Conservation (phyloP, 345 rosid genomes). For the Citrus reticulata region DNA sequence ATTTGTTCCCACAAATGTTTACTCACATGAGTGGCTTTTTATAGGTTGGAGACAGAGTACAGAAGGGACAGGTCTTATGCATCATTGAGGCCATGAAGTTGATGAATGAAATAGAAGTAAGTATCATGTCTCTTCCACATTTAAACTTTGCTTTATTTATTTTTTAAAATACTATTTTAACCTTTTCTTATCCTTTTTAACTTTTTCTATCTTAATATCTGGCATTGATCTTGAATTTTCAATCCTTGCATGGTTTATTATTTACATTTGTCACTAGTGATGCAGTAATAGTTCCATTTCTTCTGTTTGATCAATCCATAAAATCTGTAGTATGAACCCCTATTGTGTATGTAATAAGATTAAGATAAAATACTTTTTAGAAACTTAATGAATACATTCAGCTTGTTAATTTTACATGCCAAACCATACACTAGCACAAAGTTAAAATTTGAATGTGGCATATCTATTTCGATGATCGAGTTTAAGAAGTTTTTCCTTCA, state of each 20-base stretch:
- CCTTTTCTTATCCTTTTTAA: neutral
- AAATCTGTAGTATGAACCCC: neutral
- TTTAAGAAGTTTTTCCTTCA: neutral
- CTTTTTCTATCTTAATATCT: neutral
- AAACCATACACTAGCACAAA: neutral
- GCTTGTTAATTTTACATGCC: neutral
- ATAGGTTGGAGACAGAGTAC: slow-evolving; percentile 93
- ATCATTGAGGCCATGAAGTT: slow-evolving; percentile 93
- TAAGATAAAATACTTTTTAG: neutral
- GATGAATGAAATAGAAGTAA: slow-evolving; percentile 95
- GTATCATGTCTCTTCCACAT: slow-evolving; percentile 15
- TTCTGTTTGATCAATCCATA: neutral
- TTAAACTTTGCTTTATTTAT: neutral
- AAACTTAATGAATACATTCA: too few relatives aligned
- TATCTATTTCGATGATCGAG: neutral
- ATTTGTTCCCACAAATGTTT: neutral
- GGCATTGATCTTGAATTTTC: neutral
- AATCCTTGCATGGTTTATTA: neutral
- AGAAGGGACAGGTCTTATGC: slow-evolving; percentile 87
- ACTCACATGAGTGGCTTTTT: slow-evolving; percentile 9
- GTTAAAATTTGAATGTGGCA: neutral
- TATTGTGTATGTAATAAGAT: neutral
- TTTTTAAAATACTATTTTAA: slow-evolving; percentile 3
- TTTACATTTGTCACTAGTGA: neutral
- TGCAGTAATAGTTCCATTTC: neutral